Evolutionary conservation across 1,139 yeast genomes (phyloP).

Genomic region (Zhuliangozyma blackwelliae): DNA sequence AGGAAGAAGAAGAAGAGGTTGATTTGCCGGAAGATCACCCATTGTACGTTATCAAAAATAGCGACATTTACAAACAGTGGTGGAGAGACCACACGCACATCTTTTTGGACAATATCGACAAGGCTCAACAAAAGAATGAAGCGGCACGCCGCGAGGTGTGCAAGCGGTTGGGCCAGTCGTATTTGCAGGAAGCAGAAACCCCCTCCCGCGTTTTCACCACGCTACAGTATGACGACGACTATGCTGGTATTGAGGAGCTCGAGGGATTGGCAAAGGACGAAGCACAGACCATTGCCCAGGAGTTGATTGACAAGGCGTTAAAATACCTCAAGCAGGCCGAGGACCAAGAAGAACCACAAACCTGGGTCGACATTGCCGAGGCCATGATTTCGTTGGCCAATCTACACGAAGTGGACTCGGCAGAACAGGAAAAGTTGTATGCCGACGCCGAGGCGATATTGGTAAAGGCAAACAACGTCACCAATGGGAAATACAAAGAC

Average conservation of each 20-base stretch:
- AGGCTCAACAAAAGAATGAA: constrained; percentile 10
- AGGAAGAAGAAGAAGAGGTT: constrained; percentile 22
- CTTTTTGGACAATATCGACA: constrained; percentile 37
- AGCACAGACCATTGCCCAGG: constrained; percentile 49
- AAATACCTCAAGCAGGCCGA: constrained; percentile 54
- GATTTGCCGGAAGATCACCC: constrained; percentile 52
- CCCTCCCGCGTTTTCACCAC: constrained; percentile 55
- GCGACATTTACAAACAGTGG: constrained; percentile 47
- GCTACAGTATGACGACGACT: constrained; percentile 55
- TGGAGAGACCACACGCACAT: constrained; percentile 50
- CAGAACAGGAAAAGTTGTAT: constrained; percentile 62
- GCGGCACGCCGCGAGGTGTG: constrained; percentile 36
- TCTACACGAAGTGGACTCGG: constrained; percentile 57
- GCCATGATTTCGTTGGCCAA: constrained; percentile 79
- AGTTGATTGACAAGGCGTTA: constrained; percentile 52
- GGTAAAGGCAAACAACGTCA: constrained; percentile 65
- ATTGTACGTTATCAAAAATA: constrained; percentile 32
- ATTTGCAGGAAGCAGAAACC: constrained; percentile 58
- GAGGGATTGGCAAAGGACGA: constrained; percentile 37
- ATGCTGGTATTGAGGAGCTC: constrained; percentile 33
- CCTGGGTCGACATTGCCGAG: constrained; percentile 83
- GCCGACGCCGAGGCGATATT: constrained; percentile 61
- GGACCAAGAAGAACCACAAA: constrained; percentile 70
- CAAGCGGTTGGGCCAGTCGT: constrained; percentile 56
- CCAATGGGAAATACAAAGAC: constrained; percentile 68